phyloP scores from a whole-genome alignment of 805 yeast species.

The Sugiyamaella smithiae region DNA sequence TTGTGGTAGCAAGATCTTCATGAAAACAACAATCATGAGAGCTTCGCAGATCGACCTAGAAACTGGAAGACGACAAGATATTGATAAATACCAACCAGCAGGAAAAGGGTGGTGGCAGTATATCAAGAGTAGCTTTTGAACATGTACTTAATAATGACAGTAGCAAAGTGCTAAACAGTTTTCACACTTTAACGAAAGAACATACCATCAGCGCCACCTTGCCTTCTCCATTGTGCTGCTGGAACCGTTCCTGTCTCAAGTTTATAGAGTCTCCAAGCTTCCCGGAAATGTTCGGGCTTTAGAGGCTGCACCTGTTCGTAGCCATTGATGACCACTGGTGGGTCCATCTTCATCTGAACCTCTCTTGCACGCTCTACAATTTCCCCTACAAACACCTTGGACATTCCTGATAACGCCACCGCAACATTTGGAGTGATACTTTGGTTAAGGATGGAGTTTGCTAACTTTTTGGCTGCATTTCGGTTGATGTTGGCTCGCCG shows the following conservation, averaged over 20 bases:
- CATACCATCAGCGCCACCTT: slow-evolving; percentile 69
- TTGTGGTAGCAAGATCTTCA: slow-evolving; percentile 37
- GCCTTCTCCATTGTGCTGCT: slow-evolving; percentile 63
- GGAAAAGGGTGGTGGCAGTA: background rate
- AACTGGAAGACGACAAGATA: slow-evolving; percentile 43
- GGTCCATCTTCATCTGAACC: slow-evolving; percentile 54
- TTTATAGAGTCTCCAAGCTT: slow-evolving; percentile 80
- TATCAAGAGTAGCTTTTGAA: background rate
- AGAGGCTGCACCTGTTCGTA: slow-evolving; percentile 47
- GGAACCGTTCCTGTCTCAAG: slow-evolving; percentile 64
- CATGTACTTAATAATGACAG: too few species aligned
- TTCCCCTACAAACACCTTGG: slow-evolving; percentile 88
- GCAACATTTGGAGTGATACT: slow-evolving; percentile 77
- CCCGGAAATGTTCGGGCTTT: slow-evolving; percentile 79
- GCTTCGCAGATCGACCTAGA: slow-evolving; percentile 42
- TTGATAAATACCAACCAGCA: slow-evolving; percentile 13
- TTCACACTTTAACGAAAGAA: slow-evolving; percentile 67
- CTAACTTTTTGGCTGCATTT: slow-evolving; percentile 74
- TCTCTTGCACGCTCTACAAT: slow-evolving; percentile 77
- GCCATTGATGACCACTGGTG: slow-evolving; percentile 21
- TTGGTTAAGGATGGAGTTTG: slow-evolving; percentile 75
- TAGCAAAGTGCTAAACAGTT: too few species aligned
- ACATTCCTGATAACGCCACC: slow-evolving; percentile 77
- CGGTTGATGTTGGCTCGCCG: slow-evolving; percentile 73
- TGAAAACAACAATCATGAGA: slow-evolving; percentile 41